A percentile compares a stretch with the other conserved stretches of the same genome.
These are phyloP conservation scores for Sclerotinia subarctica DNA, from an alignment of 2,329 filamentous ascomycete genomes.

Conservation along the genomic window DNA sequence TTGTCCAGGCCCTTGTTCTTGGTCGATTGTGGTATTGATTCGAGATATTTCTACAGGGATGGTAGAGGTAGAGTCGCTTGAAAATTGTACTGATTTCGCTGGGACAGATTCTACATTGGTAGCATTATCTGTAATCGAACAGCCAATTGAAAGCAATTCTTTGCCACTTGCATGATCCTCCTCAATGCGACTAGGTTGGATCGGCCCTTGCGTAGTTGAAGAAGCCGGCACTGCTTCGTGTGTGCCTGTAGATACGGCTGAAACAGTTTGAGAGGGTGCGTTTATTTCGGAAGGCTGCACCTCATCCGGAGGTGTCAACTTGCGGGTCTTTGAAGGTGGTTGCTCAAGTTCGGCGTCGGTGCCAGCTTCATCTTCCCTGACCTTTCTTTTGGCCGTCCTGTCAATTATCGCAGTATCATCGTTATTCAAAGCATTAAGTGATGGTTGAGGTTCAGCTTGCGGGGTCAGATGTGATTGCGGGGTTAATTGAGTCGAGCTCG, in stretches of 20 bases:
- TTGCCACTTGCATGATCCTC: not conserved
- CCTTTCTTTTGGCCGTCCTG: conserved; percentile 8
- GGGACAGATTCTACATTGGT: not conserved
- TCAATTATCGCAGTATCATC: not conserved
- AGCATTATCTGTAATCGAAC: not conserved
- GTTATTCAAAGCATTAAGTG: not conserved
- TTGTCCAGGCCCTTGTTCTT: not conserved
- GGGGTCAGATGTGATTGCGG: not conserved
- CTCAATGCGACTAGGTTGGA: not conserved
- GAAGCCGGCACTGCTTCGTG: not conserved
- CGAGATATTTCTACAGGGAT: not conserved
- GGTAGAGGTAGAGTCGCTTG: not conserved
- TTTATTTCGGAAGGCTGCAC: not conserved
- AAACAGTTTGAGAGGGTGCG: not conserved
- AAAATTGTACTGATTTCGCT: not conserved
- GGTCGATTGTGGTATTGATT: not conserved
- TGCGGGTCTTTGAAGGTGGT: conserved; percentile 13
- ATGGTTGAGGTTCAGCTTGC: not conserved
- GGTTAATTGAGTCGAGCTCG: conserved; percentile 5
- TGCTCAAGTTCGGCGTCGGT: not conserved
- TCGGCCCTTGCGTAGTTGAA: not conserved
- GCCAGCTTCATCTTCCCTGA: not conserved
- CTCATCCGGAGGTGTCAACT: conserved; percentile 10
- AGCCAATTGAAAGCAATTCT: not conserved
- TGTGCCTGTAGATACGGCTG: not conserved